These are phyloP conservation scores for Metschnikowia reukaufii DNA, from an alignment of 805 yeast genomes.

Conservation along the genomic window DNA sequence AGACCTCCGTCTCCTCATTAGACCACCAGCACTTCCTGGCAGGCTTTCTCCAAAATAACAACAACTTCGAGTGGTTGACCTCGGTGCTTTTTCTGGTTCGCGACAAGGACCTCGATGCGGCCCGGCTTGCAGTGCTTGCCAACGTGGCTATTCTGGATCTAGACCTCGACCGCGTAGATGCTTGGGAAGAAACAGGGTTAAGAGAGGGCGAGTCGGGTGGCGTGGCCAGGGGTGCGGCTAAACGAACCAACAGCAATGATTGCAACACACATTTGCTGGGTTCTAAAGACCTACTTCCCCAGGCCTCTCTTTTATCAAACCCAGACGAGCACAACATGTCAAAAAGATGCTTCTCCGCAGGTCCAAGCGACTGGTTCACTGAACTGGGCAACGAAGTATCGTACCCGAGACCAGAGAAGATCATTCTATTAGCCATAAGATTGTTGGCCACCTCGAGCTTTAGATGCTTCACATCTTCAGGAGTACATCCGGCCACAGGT, in stretches of 20 bases:
- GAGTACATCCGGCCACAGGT: conserved; percentile 54
- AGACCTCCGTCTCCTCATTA: conserved; percentile 52
- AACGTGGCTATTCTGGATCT: conserved; percentile 57
- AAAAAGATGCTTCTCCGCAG: conserved; percentile 92
- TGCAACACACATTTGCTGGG: conserved; percentile 85
- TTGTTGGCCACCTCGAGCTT: conserved; percentile 73
- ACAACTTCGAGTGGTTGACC: conserved; percentile 55
- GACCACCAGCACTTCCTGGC: conserved; percentile 99
- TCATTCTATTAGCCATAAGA: conserved; percentile 53
- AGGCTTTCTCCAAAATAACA: conserved; percentile 95
- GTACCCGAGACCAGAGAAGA: conserved; percentile 81
- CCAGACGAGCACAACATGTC: conserved; percentile 96
- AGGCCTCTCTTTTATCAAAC: conserved; percentile 57
- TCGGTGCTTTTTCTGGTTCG: conserved; percentile 44
- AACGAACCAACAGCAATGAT: conserved; percentile 72
- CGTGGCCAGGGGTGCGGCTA: conserved; percentile 37
- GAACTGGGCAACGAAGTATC: conserved; percentile 27
- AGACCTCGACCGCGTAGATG: conserved; percentile 32
- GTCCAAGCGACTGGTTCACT: conserved; percentile 58
- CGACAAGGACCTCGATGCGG: conserved; percentile 59
- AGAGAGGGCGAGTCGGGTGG: conserved; percentile 45
- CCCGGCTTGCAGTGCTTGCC: conserved; percentile 56
- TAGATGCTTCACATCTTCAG: conserved; percentile 62
- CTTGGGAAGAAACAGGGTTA: conserved; percentile 44
- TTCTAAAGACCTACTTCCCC: conserved; percentile 92